phyloP scores from a whole-genome alignment of 257 asterid species.

The Solanum chiquidenum region DNA sequence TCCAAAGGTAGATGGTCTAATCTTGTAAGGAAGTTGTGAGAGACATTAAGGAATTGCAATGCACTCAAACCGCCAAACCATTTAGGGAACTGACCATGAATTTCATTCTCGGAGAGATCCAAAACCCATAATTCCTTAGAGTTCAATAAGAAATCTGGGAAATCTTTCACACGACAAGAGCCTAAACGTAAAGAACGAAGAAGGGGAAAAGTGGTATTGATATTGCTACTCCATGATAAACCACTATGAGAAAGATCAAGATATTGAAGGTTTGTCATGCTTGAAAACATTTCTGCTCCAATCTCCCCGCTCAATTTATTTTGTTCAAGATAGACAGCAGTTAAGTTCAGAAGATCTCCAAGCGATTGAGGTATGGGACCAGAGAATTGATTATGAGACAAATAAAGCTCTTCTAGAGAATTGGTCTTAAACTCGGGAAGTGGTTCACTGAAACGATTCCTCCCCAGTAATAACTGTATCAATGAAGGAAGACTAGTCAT shows the following conservation, averaged over 20 bases:
- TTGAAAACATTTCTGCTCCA: not conserved
- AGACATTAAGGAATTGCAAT: not conserved
- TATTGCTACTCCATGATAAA: not conserved
- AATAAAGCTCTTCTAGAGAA: too few relatives aligned
- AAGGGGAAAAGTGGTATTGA: not conserved
- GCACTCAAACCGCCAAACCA: not conserved
- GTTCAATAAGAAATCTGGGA: not conserved
- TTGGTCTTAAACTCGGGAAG: not conserved
- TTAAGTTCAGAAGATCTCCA: not conserved
- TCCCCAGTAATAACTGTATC: too few relatives aligned
- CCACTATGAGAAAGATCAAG: not conserved
- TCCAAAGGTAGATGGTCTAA: not conserved
- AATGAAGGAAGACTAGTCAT: too few relatives aligned
- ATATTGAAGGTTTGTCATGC: not conserved
- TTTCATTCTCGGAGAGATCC: not conserved
- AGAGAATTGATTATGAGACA: not conserved
- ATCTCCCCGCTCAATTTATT: not conserved
- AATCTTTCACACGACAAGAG: not conserved
- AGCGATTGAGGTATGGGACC: not conserved
- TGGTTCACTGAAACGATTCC: too few relatives aligned
- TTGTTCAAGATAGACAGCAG: not conserved
- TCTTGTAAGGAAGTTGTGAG: not conserved
- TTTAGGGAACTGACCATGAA: not conserved
- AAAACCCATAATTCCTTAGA: rapidly evolving
- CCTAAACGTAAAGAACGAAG: rapidly evolving